These are phyloP conservation scores for Leptodontidium sp. DNA, from an alignment of 2,329 filamentous ascomycete species.

Conservation along the genomic window DNA sequence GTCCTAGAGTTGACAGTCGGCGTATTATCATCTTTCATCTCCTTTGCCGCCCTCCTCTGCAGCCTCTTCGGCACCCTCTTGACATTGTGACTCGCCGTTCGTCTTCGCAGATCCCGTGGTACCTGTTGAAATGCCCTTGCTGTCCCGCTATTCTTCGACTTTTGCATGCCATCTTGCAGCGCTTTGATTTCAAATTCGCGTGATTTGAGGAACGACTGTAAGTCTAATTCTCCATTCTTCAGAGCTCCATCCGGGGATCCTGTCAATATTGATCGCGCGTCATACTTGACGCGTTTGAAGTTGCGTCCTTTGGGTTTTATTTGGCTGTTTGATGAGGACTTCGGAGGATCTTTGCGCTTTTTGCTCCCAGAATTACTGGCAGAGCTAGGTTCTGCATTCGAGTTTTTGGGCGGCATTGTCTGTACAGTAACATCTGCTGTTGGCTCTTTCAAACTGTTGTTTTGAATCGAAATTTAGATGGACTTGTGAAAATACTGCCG, in stretches of 20 bases:
- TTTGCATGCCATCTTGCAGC: conserved; percentile 81
- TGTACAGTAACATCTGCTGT: background rate
- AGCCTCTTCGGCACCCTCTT: conserved; percentile 86
- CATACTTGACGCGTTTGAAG: conserved; percentile 52
- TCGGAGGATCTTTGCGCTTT: conserved; percentile 43
- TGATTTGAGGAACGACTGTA: conserved; percentile 83
- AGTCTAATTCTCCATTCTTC: conserved; percentile 80
- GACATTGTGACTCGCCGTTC: conserved; percentile 95
- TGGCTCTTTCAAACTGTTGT: background rate
- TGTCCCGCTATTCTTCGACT: conserved; percentile 67
- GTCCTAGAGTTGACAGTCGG: conserved; percentile 75
- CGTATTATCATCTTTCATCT: conserved; percentile 92
- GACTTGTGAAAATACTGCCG: background rate
- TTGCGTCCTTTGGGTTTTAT: conserved; percentile 37
- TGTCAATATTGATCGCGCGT: conserved; percentile 55
- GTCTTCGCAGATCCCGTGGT: conserved; percentile 80
- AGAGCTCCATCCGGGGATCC: conserved; percentile 52
- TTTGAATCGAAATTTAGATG: background rate
- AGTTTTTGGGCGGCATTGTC: conserved; percentile 36
- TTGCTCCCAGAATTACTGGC: conserved; percentile 14
- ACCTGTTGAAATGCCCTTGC: conserved; percentile 90
- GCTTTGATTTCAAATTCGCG: conserved; percentile 91
- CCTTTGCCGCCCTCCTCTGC: conserved; percentile 69
- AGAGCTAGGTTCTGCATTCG: conserved; percentile 12
- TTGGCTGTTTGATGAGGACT: conserved; percentile 31